Base-by-base conservation (phyloP, 208 protist species). In the Wallacemonas sp. region DNA sequence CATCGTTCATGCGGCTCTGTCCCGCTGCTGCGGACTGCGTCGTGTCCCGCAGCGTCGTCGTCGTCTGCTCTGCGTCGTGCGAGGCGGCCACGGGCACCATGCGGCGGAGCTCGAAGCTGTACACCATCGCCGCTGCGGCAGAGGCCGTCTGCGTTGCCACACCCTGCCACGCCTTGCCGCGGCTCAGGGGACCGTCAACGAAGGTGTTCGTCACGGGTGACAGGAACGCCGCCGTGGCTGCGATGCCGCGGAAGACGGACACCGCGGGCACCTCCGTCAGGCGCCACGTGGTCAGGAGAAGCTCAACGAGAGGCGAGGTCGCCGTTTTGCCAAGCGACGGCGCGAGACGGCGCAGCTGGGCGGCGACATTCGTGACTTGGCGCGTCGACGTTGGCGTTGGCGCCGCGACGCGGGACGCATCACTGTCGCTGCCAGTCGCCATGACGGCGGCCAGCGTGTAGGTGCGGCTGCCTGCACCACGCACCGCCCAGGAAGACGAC, bases 101-200 rank as follows among this genome's bases (percentile, higher is more conserved):
- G 57, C 90, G 84, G 17, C 90, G 85, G n/a, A 95, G 77, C 61
- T 95, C 90, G 56, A 95, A 95, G 66, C 87, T 93, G 75, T 95
- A 95, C 26, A 90, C 82, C 26, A 70, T 76, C 39, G 68, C 49
- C 0, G 61, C 39, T 12, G 17, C 41, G 0, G 12, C 23, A 3
- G 3, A 23, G 6, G 34, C n/a, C 2, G 43, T 19, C 11, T 52
- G 14, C n/a, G 52, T 48, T 6, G 56, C 69, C 26, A 6, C 36
- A 41, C 26, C 30, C 41, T 57, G 38, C 21, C 58, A 2, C 57
- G 9, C 14, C 67, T 55, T 38, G 70, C 2, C 1, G 58, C 49
- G 21, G 52, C 65, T 6, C 21, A 63, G 27, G 16, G 38, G 54
- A 1, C 44, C 62, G 26, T 34, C 62, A 33, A 69, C 56, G n/a